A percentile compares a stretch with the other conserved stretches of the same genome.
phyloP scores from a whole-genome alignment of 1,284 basidiomycete species.

The Tetrapyrgos nigripes region DNA sequence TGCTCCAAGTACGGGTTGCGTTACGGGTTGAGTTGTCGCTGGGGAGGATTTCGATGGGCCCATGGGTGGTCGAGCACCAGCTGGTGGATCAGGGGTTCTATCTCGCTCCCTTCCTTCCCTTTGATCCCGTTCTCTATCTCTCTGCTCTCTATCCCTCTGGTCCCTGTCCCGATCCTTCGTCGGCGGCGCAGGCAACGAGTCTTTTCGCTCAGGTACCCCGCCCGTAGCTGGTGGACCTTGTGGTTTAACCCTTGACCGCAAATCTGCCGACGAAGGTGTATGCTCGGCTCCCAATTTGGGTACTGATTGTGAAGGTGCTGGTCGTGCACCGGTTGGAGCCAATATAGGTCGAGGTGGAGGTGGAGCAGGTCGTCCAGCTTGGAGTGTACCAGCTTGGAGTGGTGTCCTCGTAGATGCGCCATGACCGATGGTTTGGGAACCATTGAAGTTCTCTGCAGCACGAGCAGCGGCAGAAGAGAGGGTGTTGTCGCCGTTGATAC shows the following conservation, averaged over 20 bases:
- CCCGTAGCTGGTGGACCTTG: conserved; percentile 51
- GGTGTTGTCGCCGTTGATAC: conserved; percentile 51
- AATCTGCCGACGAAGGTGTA: conserved; percentile 66
- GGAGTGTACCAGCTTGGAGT: conserved; percentile 19
- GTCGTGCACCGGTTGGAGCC: conserved; percentile 47
- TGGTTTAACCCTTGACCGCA: conserved; percentile 65
- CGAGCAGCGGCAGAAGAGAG: conserved; percentile 56
- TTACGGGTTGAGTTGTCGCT: conserved; percentile 47
- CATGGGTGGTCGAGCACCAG: conserved; percentile 44
- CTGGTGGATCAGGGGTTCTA: conserved; percentile 19
- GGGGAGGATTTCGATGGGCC: conserved; percentile 62
- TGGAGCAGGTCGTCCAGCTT: conserved; percentile 52
- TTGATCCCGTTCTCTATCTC: conserved; percentile 31
- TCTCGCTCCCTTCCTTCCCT: conserved; percentile 21
- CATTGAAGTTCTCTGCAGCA: conserved; percentile 70
- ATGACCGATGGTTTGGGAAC: conserved; percentile 35
- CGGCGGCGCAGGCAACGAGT: conserved; percentile 44
- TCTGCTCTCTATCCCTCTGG: conserved; percentile 3
- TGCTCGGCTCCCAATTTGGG: conserved; percentile 45
- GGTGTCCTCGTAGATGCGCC: not conserved
- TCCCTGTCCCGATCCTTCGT: conserved; percentile 15
- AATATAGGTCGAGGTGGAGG: conserved; percentile 53
- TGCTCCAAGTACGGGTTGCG: conserved; percentile 50
- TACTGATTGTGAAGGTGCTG: conserved; percentile 54
- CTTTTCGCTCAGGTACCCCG: conserved; percentile 49